Percentiles rank a stretch among this genome's conserved stretches.
phyloP scores from a whole-genome alignment of 2,329 filamentous ascomycete species.

The Neodidymelliopsis sp. region DNA sequence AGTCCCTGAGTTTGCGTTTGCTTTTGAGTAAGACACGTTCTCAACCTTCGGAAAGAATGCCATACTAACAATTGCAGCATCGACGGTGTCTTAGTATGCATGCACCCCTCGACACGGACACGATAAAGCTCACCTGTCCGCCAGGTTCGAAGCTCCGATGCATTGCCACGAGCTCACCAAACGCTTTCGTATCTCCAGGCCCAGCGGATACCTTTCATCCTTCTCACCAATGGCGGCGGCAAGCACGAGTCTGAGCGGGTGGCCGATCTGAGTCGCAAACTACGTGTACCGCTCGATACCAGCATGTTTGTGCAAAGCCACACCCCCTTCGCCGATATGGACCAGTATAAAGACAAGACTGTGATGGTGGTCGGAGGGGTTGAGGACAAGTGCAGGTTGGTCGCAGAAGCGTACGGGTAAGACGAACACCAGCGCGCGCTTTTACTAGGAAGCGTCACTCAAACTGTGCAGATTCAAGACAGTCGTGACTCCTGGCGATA shows the following conservation, averaged over 20 bases:
- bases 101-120: neutral
- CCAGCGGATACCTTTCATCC: slow-evolving; percentile 85
- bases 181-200: slow-evolving; percentile 76
- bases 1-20: slow-evolving; percentile 60
- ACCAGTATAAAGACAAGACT: slow-evolving; percentile 64
- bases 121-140: neutral
- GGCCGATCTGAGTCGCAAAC: slow-evolving; percentile 70
- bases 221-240: slow-evolving; percentile 95
- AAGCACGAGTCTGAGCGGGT: slow-evolving; percentile 79
- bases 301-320: slow-evolving; percentile 87
- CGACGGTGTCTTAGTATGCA: slow-evolving; percentile 83
- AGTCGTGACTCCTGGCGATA: slow-evolving; percentile 86
- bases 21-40: slow-evolving; percentile 59
- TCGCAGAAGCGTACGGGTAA: slow-evolving; percentile 68
- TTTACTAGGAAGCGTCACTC: neutral
- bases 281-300: slow-evolving; percentile 69
- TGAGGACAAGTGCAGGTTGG: slow-evolving; percentile 67
- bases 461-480: slow-evolving; percentile 57
- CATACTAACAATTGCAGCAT: slow-evolving; percentile 63
- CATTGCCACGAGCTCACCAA: slow-evolving; percentile 79
- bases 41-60: slow-evolving; percentile 12
- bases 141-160: slow-evolving; percentile 69
- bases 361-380: slow-evolving; percentile 59
- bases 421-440: neutral
- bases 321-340: slow-evolving; percentile 78